Conservation (phyloP, 306 rosid species). For the Medicago arabica region DNA sequence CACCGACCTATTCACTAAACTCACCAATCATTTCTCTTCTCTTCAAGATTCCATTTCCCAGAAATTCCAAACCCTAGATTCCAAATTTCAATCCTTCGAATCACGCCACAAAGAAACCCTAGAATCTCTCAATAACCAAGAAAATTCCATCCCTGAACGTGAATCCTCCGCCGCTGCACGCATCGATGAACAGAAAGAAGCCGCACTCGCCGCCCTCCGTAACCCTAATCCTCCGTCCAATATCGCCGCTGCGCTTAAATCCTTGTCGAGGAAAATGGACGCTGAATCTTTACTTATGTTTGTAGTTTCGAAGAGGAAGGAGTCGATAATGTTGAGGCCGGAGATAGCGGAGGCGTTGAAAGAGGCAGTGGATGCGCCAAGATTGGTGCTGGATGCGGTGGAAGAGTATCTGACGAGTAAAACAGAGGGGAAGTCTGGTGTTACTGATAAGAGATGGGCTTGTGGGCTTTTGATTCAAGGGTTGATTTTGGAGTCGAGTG, state of each 20-base stretch:
- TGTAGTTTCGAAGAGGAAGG: slow-evolving; percentile 72
- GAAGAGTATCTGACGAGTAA: slow-evolving; percentile 62
- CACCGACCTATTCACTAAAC: slow-evolving; percentile 59
- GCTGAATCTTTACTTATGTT: slow-evolving; percentile 56
- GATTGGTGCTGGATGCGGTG: slow-evolving; percentile 66
- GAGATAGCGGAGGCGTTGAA: slow-evolving; percentile 59
- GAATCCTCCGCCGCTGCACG: slow-evolving; percentile 62
- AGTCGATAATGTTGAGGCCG: slow-evolving; percentile 64
- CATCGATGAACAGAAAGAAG: slow-evolving; percentile 56
- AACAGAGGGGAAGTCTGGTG: slow-evolving; percentile 56
- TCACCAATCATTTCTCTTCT: slow-evolving; percentile 58
- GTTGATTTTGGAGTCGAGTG: slow-evolving; percentile 57
- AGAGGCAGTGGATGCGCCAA: slow-evolving; percentile 79
- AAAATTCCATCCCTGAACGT: slow-evolving; percentile 63
- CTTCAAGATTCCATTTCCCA: slow-evolving; percentile 58
- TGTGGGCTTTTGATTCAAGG: slow-evolving; percentile 78
- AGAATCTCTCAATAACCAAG: slow-evolving; percentile 55
- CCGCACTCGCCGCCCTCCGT: slow-evolving; percentile 61
- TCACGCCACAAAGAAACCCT: slow-evolving; percentile 55
- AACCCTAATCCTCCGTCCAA: slow-evolving; percentile 37
- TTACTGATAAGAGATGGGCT: slow-evolving; percentile 85
- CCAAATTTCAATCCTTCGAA: slow-evolving; percentile 58
- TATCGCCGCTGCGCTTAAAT: slow-evolving; percentile 55
- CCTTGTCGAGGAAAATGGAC: slow-evolving; percentile 72
- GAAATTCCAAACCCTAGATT: slow-evolving; percentile 65